These are phyloP conservation scores for Elasticomyces elasticus DNA, from an alignment of 495 filamentous ascomycete genomes.

Conservation along the genomic window DNA sequence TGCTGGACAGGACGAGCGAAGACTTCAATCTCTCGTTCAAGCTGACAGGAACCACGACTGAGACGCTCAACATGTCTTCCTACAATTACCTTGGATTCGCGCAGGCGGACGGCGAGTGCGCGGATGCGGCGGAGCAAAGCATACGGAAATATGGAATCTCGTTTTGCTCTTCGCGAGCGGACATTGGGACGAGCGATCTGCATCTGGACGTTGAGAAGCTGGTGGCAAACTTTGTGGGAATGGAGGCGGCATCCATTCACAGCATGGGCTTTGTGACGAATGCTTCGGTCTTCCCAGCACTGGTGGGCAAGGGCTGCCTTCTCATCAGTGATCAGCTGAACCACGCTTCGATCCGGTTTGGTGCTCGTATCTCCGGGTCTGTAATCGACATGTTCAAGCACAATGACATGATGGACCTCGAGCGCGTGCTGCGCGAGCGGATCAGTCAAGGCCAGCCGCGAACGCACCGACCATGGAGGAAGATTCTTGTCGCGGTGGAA, in stretches of 20 bases:
- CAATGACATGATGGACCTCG: constrained; percentile 85
- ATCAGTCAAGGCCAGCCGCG: constrained; percentile 94
- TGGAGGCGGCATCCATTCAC: constrained; percentile 89
- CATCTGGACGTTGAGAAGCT: constrained; percentile 79
- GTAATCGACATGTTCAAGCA: constrained; percentile 95
- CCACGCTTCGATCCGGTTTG: constrained; percentile 92
- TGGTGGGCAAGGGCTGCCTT: constrained; percentile 83
- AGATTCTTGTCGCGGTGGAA: constrained; percentile 93
- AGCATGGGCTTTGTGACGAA: constrained; percentile 99
- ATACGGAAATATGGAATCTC: constrained; percentile 77
- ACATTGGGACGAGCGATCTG: constrained; percentile 80
- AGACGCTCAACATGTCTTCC: constrained; percentile 95
- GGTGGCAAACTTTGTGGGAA: constrained; percentile 84
- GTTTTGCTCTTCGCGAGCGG: constrained; percentile 66
- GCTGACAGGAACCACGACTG: constrained; percentile 80
- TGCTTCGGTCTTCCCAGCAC: constrained; percentile 75
- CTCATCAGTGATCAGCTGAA: constrained; percentile 96
- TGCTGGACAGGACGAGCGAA: constrained; percentile 77
- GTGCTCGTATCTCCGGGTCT: constrained; percentile 84
- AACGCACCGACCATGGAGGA: constrained; percentile 96
- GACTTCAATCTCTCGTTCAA: constrained; percentile 84
- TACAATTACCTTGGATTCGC: constrained; percentile 99
- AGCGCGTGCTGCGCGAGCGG: constrained; percentile 71
- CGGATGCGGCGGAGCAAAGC: constrained; percentile 79
- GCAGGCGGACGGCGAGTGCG: constrained; percentile 93